Evolutionary conservation across 192 early-diverging fungal genomes (phyloP).

Genomic region (Thoreauomyces humboldtii): DNA sequence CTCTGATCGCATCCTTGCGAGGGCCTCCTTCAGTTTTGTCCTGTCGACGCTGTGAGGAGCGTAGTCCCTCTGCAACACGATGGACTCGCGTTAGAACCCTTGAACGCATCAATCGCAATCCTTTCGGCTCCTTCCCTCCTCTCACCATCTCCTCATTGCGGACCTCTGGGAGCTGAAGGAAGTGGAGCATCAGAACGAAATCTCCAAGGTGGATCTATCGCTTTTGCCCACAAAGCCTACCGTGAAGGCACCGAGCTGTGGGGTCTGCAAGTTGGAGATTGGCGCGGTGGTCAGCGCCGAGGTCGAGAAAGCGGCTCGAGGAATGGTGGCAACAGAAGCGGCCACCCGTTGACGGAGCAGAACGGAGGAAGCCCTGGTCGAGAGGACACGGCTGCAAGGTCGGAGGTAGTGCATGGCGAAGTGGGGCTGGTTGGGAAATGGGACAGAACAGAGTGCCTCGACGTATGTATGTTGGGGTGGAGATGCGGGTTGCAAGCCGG

Average conservation of each 20-base stretch:
- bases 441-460: no score
- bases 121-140: not conserved
- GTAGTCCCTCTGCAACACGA: constrained; percentile 49
- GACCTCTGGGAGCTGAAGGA: constrained; percentile 16
- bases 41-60: constrained; percentile 73
- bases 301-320: no score
- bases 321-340: no score
- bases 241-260: constrained; percentile 24
- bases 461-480: no score
- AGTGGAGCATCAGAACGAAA: not conserved
- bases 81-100: not conserved
- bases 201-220: not conserved
- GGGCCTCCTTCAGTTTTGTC: constrained; percentile 68
- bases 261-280: constrained; percentile 10
- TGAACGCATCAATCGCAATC: no score
- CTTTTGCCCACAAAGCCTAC: not conserved
- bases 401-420: no score
- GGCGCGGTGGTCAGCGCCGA: no score
- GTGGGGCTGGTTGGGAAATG: no score
- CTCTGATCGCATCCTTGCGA: constrained; percentile 66
- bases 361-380: no score
- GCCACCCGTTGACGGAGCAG: no score
- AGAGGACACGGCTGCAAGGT: no score
- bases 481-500: no score
- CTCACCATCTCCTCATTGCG: constrained; percentile 27